phyloP scores from a whole-genome alignment of 305 asterid species.

The Fraxinus paxiana region DNA sequence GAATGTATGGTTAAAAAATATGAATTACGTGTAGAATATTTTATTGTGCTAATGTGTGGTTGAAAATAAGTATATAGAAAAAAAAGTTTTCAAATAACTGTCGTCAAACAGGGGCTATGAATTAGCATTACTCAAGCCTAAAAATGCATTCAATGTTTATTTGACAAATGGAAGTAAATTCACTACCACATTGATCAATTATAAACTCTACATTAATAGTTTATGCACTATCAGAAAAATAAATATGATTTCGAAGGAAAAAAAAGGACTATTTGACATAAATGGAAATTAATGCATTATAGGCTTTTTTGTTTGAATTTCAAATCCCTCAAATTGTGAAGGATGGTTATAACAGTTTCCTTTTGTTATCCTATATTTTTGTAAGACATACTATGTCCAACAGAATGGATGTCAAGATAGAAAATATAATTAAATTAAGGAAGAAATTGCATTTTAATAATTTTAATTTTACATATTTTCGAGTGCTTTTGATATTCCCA shows the following conservation, averaged over 20 bases:
- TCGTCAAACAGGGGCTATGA: too few relatives aligned
- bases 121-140: not conserved
- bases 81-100: too few relatives aligned
- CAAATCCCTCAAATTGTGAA: not conserved
- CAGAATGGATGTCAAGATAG: not conserved
- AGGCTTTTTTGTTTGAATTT: not conserved
- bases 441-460: not conserved
- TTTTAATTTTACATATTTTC: not conserved
- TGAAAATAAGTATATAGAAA: too few relatives aligned
- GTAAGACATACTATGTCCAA: not conserved
- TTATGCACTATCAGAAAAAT: not conserved
- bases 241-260: not conserved
- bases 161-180: not conserved
- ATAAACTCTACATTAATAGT: not conserved
- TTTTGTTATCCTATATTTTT: not conserved
- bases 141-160: not conserved
- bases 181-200: not conserved
- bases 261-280: not conserved
- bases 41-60: too few relatives aligned
- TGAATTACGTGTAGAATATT: too few relatives aligned
- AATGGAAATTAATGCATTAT: not conserved
- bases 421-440: not conserved
- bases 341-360: not conserved
- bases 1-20: too few relatives aligned
- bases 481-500: not conserved